Base-by-base conservation (phyloP, 2,329 filamentous ascomycete species). In the Pseudogymnoascus sp. region DNA sequence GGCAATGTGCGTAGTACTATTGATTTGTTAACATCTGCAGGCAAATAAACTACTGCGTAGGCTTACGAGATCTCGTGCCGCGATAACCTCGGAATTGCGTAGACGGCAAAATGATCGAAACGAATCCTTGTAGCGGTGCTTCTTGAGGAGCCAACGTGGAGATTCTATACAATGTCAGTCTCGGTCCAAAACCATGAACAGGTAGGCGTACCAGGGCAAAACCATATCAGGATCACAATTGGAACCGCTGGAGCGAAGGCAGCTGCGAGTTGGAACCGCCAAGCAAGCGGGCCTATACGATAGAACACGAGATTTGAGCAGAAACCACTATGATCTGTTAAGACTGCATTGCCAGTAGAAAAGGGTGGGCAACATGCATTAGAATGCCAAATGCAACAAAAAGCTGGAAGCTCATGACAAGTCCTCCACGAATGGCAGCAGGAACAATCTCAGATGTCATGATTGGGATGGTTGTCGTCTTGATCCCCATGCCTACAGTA, bases 391-490 rank as follows among this genome's bases (percentile, higher is more conserved):
- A 83, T 4, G 81, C 81, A 2, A 81, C 84, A 83, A 84, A 88
- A 73, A 88, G 77, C 75, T 92, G 88, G 89, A 89, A 93, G 66
- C 86, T 87, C 89, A 93, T 93, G 67, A 92, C 89, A 19, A 93
- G 78, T 3, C 87, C 89, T 64, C 89, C 89, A 71, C 89, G 84
- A 62, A 91, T 87, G 1, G 79, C 74, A 1, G 88, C 85, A 0
- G 89, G 89, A 0, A 86, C 83, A 63, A 85, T 89, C 73, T 93
- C 89, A 2, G 89, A 89, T 0, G 88, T 86, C 69, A 89, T 91
- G 33, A 93, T 86, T 0, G 89, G 89, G 1, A 91, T 88, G 61
- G 79, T 83, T 0, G 79, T 78, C 16, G 86, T 85, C 72, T 91
- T 91, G 16, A 87, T 81, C 24, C 89, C 89, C 78, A 92, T 91